Evolutionary conservation across 2,329 filamentous ascomycete species (phyloP).

Genomic region (Claviceps monticola): DNA sequence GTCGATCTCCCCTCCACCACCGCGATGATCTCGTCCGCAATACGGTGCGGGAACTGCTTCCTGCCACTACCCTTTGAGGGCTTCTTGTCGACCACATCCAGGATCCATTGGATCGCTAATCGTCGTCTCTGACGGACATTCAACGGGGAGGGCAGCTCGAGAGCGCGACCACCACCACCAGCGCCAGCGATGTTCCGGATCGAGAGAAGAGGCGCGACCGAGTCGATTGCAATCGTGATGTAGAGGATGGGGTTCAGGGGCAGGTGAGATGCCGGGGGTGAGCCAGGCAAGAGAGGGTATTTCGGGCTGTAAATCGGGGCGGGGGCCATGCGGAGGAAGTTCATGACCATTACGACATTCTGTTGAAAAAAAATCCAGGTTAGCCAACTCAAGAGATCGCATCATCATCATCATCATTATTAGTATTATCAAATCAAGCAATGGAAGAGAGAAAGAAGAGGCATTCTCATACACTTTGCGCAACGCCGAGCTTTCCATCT

Average conservation of each 20-base stretch:
- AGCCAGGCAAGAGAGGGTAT: conserved; percentile 59
- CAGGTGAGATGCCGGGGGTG: conserved; percentile 63
- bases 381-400: conserved; percentile 1
- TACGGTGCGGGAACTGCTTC: conserved; percentile 57
- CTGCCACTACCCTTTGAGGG: conserved; percentile 57
- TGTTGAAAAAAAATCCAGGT: conserved; percentile 20
- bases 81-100: conserved; percentile 70
- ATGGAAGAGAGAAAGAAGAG: not conserved
- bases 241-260: conserved; percentile 84
- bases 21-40: conserved; percentile 75
- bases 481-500: conserved; percentile 77
- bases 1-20: conserved; percentile 75
- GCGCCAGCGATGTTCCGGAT: conserved; percentile 63
- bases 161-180: conserved; percentile 70
- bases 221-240: conserved; percentile 82
- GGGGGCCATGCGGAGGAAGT: conserved; percentile 69
- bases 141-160: conserved; percentile 73
- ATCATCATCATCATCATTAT: too few relatives aligned
- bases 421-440: not conserved
- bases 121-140: conserved; percentile 61
- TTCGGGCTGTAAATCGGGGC: conserved; percentile 61
- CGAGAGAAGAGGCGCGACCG: conserved; percentile 75
- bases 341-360: conserved; percentile 78
- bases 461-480: conserved; percentile 55
- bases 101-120: conserved; percentile 74